Evolutionary conservation across 2,329 filamentous ascomycete genomes (phyloP).

Genomic region (Talaromyces sp.): DNA sequence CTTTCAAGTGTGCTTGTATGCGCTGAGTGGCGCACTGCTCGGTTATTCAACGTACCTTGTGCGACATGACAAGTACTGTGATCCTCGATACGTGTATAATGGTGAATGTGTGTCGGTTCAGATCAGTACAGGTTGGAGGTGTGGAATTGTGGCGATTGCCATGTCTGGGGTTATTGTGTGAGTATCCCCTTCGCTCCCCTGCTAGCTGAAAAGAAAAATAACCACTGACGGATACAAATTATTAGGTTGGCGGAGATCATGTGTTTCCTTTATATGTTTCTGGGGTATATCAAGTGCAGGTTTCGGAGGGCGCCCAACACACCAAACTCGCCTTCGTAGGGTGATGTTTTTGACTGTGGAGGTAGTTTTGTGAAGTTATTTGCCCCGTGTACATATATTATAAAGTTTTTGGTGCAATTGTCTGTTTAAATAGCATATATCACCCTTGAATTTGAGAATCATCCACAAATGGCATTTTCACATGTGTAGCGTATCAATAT

Average conservation of each 20-base stretch:
- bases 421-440: not conserved
- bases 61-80: constrained; percentile 4
- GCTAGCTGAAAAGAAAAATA: not conserved
- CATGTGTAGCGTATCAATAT: not conserved
- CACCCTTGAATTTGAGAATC: not conserved
- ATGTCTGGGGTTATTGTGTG: constrained; percentile 6
- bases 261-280: not conserved
- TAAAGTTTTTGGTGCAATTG: not conserved
- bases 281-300: not conserved
- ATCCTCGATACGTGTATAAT: not conserved
- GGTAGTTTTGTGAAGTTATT: not conserved
- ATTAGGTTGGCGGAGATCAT: not conserved
- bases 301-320: not conserved
- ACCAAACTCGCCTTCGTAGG: not conserved
- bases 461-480: not conserved
- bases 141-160: constrained; percentile 4
- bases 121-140: constrained; percentile 2
- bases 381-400: not conserved
- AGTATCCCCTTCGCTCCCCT: not conserved
- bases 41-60: constrained; percentile 10
- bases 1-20: not conserved
- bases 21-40: not conserved
- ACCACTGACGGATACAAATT: not conserved
- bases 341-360: not conserved
- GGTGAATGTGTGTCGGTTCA: constrained; percentile 1